Evolutionary conservation across 495 filamentous ascomycete genomes (phyloP).

Genomic region (Hypoxylon intermedium): DNA sequence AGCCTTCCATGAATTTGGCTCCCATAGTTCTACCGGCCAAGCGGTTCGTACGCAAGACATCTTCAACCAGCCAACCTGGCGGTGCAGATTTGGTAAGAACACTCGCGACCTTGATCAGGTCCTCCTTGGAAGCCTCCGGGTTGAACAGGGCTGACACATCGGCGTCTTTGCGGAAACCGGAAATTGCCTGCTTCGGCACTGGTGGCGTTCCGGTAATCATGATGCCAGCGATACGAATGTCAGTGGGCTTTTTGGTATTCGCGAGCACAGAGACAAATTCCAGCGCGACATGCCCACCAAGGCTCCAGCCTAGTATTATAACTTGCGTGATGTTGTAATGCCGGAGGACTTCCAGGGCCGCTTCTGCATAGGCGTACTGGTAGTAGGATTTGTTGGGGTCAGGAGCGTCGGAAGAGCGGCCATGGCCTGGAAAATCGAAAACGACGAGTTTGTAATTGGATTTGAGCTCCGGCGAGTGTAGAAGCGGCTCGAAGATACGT

Average conservation of each 20-base stretch:
- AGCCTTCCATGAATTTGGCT: not conserved
- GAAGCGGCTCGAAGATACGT: slow-evolving; percentile 1
- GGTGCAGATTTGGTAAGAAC: slow-evolving; percentile 2
- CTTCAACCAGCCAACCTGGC: not conserved
- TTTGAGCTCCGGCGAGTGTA: not conserved
- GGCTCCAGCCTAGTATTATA: slow-evolving; percentile 1
- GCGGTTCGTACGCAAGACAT: slow-evolving; percentile 1
- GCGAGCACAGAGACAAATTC: slow-evolving; percentile 1
- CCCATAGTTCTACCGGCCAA: slow-evolving; percentile 2
- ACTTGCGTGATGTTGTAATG: slow-evolving; percentile 2
- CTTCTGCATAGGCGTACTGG: slow-evolving; percentile 1
- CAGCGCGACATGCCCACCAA: slow-evolving; percentile 2
- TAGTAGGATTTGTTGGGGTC: slow-evolving; percentile 1
- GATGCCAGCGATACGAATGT: slow-evolving; percentile 1
- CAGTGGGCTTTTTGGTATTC: slow-evolving; percentile 1
- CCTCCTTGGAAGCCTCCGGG: slow-evolving; percentile 1
- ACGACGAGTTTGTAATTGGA: slow-evolving; percentile 1
- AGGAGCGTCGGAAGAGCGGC: not conserved
- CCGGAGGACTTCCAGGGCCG: slow-evolving; percentile 1
- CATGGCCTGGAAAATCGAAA: slow-evolving; percentile 1
- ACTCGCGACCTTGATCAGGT: slow-evolving; percentile 1
- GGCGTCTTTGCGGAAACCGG: slow-evolving; percentile 2
- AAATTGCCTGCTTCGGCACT: not conserved
- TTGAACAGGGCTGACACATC: slow-evolving; percentile 1
- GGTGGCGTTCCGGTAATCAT: slow-evolving; percentile 1